Percentiles rank a stretch among this genome's conserved stretches.
phyloP scores from a whole-genome alignment of 106 monocot species.

The Apostasia shenzhenica region DNA sequence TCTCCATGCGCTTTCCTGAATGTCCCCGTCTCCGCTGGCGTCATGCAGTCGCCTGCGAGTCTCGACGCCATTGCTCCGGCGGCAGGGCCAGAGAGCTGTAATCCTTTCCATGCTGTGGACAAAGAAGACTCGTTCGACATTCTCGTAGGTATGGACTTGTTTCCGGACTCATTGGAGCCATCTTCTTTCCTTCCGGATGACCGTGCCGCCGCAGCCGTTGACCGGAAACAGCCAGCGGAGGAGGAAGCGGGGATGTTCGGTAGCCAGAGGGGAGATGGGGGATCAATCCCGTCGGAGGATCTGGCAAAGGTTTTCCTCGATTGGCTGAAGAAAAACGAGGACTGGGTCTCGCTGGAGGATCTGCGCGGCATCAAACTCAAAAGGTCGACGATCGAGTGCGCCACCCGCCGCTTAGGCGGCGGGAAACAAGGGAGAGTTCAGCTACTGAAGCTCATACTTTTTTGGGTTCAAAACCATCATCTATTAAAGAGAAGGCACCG shows the following conservation, averaged over 20 bases:
- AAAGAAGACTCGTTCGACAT: neutral
- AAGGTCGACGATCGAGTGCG: slow-evolving; percentile 69
- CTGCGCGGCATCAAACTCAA: slow-evolving; percentile 66
- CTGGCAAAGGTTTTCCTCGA: slow-evolving; percentile 66
- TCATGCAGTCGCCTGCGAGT: slow-evolving; percentile 10
- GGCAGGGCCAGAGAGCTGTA: neutral
- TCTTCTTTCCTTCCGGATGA: slow-evolving; percentile 33
- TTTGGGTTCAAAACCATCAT: slow-evolving; percentile 92
- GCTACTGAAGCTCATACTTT: slow-evolving; percentile 78
- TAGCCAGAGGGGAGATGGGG: neutral
- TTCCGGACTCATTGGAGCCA: slow-evolving; percentile 31
- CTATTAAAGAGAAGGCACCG: slow-evolving; percentile 37
- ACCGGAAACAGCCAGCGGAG: neutral
- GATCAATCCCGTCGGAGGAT: slow-evolving; percentile 22
- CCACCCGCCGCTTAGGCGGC: slow-evolving; percentile 58
- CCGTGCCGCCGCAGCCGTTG: slow-evolving; percentile 1
- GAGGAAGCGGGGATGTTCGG: neutral
- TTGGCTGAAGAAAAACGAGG: slow-evolving; percentile 83
- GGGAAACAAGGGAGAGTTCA: slow-evolving; percentile 54
- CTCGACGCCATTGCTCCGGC: neutral
- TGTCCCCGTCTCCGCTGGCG: neutral
- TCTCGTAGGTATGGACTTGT: neutral
- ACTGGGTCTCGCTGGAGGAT: slow-evolving; percentile 70
- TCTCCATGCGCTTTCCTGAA: slow-evolving; percentile 22
- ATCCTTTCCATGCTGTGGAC: neutral